A percentile compares a stretch with the other conserved stretches of the same genome.
Evolutionary conservation across 192 early-diverging fungal species (phyloP).

Genomic region (Backusella westeae): DNA sequence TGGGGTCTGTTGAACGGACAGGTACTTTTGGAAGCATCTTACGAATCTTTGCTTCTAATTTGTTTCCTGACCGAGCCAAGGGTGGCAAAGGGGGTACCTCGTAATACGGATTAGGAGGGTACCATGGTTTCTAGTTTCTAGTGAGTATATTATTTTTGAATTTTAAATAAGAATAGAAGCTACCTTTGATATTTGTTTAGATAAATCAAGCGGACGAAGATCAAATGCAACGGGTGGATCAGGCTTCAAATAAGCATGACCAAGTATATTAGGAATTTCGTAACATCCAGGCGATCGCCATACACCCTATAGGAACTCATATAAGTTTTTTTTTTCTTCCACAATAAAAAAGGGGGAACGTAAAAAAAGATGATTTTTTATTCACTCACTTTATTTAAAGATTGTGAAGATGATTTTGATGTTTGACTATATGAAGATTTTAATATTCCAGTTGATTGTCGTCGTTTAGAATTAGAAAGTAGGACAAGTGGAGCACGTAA

Average conservation of each 20-base stretch:
- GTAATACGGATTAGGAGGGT: constrained; percentile 31
- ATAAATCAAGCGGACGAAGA: constrained; percentile 24
- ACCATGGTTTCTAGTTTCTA: constrained; percentile 33
- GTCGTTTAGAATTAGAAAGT: constrained; percentile 1
- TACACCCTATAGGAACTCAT: constrained; percentile 19
- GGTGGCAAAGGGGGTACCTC: constrained; percentile 32
- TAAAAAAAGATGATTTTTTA: background rate
- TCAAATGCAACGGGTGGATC: constrained; percentile 30
- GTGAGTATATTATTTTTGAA: background rate
- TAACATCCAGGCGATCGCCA: constrained; percentile 34
- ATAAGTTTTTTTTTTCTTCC: background rate
- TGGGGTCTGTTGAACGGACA: constrained; percentile 21
- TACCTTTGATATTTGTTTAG: constrained; percentile 36
- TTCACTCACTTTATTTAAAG: background rate
- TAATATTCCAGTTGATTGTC: constrained; percentile 11
- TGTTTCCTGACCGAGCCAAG: constrained; percentile 33
- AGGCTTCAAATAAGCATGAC: constrained; percentile 34
- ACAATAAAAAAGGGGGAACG: background rate
- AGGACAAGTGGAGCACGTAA: background rate
- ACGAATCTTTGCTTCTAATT: constrained; percentile 32
- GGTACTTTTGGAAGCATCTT: constrained; percentile 30
- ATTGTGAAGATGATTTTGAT: background rate
- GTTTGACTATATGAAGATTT: constrained; percentile 10
- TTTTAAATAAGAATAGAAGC: background rate
- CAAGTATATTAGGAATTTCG: constrained; percentile 33